Percentiles rank a stretch among this genome's conserved stretches.
Evolutionary conservation across 345 rosid species (phyloP).

Genomic region (Heritiera fomes): DNA sequence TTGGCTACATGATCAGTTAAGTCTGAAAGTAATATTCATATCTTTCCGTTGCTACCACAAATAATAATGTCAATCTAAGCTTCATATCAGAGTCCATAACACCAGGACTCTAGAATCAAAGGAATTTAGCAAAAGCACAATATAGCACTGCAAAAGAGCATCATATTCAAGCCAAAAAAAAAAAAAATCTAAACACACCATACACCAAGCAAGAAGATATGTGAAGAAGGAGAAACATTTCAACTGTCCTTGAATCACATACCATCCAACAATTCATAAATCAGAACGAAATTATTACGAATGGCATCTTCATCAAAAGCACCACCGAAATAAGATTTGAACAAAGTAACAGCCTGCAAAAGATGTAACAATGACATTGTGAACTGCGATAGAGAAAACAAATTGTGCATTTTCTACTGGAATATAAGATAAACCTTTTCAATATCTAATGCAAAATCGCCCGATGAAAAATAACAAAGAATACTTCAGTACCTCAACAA

Average conservation of each 20-base stretch:
- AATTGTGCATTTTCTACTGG: not conserved
- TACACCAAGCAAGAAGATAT: not conserved
- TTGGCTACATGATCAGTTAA: not conserved
- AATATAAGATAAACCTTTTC: not conserved
- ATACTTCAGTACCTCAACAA: constrained; percentile 68
- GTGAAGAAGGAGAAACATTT: not conserved
- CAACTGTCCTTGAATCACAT: constrained; percentile 20
- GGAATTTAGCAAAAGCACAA: not conserved
- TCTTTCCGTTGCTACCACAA: not conserved
- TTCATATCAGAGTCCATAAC: not conserved
- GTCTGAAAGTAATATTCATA: not conserved
- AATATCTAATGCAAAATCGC: not conserved
- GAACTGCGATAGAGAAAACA: not conserved
- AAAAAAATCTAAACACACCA: not conserved
- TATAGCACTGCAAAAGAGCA: not conserved
- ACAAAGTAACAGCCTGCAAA: constrained; percentile 87
- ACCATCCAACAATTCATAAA: constrained; percentile 97
- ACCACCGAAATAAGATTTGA: constrained; percentile 98
- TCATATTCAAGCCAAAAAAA: not conserved
- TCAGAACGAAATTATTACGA: constrained; percentile 91
- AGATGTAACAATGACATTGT: constrained; percentile 9
- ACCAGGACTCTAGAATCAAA: not conserved
- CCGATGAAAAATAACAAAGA: not conserved
- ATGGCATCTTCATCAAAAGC: constrained; percentile 99
- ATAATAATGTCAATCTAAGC: not conserved